phyloP scores from a whole-genome alignment of 495 filamentous ascomycete genomes.

The Podospora australis region DNA sequence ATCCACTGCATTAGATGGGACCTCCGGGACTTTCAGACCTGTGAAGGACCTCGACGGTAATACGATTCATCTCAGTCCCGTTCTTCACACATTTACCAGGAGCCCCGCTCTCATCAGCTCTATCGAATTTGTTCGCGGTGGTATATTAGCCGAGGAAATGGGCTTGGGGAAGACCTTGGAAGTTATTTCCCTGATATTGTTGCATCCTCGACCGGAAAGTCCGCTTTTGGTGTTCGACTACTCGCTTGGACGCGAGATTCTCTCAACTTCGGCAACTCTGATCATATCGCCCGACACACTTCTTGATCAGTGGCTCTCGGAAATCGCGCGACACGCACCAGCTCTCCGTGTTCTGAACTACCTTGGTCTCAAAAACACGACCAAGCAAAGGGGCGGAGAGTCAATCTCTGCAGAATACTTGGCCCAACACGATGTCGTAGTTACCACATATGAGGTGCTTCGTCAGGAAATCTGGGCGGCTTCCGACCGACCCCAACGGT shows the following conservation, averaged over 20 bases:
- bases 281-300: slow-evolving; percentile 83
- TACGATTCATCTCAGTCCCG: slow-evolving; percentile 45
- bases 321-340: slow-evolving; percentile 59
- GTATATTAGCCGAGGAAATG: slow-evolving; percentile 90
- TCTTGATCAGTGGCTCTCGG: slow-evolving; percentile 78
- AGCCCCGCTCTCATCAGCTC: slow-evolving; percentile 43
- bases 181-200: slow-evolving; percentile 66
- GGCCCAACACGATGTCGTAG: slow-evolving; percentile 63
- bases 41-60: slow-evolving; percentile 31
- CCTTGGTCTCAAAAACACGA: slow-evolving; percentile 40
- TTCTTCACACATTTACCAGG: slow-evolving; percentile 55
- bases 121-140: slow-evolving; percentile 48
- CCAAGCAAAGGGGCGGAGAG: slow-evolving; percentile 16
- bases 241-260: slow-evolving; percentile 32
- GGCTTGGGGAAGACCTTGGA: slow-evolving; percentile 93
- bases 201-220: slow-evolving; percentile 43
- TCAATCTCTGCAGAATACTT: slow-evolving; percentile 45
- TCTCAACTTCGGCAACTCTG: slow-evolving; percentile 58
- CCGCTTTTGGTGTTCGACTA: slow-evolving; percentile 16
- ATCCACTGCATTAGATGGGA: background rate
- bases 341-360: slow-evolving; percentile 34
- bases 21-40: background rate
- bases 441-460: slow-evolving; percentile 81
- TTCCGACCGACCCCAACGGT: slow-evolving; percentile 54
- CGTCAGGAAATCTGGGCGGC: slow-evolving; percentile 72